Evolutionary conservation across 75 land plant genomes (phyloP).

Genomic region (Selaginella moellendorffii): DNA sequence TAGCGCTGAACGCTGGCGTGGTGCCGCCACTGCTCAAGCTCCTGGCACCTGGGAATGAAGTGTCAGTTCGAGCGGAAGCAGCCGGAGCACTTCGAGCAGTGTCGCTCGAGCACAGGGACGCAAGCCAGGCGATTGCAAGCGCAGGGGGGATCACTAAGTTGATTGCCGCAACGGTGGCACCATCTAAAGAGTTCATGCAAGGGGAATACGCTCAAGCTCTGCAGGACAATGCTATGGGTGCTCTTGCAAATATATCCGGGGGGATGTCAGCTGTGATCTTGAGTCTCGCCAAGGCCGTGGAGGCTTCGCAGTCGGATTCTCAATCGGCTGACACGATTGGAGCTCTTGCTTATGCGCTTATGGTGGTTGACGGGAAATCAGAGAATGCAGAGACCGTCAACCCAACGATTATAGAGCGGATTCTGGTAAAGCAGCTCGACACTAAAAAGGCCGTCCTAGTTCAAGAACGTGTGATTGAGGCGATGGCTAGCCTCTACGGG

Average conservation of each 20-base stretch:
- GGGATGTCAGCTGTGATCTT: constrained; percentile 2
- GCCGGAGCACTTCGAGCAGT: constrained; percentile 92
- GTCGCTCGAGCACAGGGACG: constrained; percentile 16
- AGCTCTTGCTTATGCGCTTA: neutral
- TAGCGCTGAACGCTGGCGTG: constrained; percentile 49
- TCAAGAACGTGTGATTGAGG: constrained; percentile 1
- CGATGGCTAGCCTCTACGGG: constrained; percentile 3
- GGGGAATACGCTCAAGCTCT: constrained; percentile 5
- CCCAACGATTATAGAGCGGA: neutral
- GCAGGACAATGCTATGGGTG: neutral
- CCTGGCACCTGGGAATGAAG: constrained; percentile 63
- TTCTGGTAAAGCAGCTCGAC: neutral
- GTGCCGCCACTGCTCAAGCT: constrained; percentile 68
- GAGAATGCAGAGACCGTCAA: neutral
- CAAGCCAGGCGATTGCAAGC: neutral
- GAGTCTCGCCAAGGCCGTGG: neutral
- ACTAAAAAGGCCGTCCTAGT: neutral
- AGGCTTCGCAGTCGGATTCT: neutral
- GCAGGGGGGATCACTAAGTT: neutral
- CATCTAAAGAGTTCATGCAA: constrained; percentile 9
- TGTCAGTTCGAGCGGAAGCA: constrained; percentile 91
- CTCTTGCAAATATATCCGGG: constrained; percentile 6
- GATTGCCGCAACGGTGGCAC: neutral
- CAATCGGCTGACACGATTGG: neutral
- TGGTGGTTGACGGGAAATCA: neutral